Evolutionary conservation across 2,329 filamentous ascomycete species (phyloP).

Genomic region (Canariomyces notabilis): DNA sequence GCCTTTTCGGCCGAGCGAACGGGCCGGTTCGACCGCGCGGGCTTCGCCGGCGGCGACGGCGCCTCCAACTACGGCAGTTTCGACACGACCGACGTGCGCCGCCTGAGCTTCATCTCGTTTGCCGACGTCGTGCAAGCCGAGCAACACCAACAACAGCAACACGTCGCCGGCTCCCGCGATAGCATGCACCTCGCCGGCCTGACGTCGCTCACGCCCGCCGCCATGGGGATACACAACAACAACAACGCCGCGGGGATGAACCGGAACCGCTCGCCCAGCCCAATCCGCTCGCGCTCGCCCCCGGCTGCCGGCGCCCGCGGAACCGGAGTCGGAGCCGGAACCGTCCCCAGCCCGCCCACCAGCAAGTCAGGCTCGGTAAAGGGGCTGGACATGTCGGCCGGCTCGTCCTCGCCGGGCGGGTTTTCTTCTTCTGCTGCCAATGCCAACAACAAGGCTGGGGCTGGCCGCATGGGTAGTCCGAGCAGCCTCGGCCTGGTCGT

Average conservation of each 20-base stretch:
- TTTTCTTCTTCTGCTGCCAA: too few species aligned
- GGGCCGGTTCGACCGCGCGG: conserved; percentile 27
- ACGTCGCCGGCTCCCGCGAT: conserved; percentile 54
- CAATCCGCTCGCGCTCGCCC: conserved; percentile 73
- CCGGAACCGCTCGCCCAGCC: conserved; percentile 63
- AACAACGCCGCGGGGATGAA: too few species aligned
- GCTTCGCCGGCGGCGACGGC: conserved; percentile 41
- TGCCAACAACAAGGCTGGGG: too few species aligned
- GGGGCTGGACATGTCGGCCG: conserved; percentile 56
- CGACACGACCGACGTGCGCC: conserved; percentile 72
- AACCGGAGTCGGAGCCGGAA: conserved; percentile 42
- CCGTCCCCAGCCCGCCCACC: conserved; percentile 69
- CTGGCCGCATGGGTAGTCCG: conserved; percentile 62
- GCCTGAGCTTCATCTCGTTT: conserved; percentile 93
- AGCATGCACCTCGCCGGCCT: conserved; percentile 65
- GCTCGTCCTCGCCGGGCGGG: too few species aligned
- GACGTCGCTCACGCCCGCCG: conserved; percentile 55
- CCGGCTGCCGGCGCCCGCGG: conserved; percentile 31
- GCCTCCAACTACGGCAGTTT: conserved; percentile 73
- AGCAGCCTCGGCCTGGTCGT: conserved; percentile 20
- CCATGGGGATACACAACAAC: conserved; percentile 34
- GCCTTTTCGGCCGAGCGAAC: conserved; percentile 43
- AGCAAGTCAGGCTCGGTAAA: conserved; percentile 72
- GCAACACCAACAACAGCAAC: conserved; percentile 37
- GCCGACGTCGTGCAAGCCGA: conserved; percentile 89